These are phyloP conservation scores for Fusarium odoratissimum DNA, from an alignment of 2,329 filamentous ascomycete species.

Conservation along the genomic window DNA sequence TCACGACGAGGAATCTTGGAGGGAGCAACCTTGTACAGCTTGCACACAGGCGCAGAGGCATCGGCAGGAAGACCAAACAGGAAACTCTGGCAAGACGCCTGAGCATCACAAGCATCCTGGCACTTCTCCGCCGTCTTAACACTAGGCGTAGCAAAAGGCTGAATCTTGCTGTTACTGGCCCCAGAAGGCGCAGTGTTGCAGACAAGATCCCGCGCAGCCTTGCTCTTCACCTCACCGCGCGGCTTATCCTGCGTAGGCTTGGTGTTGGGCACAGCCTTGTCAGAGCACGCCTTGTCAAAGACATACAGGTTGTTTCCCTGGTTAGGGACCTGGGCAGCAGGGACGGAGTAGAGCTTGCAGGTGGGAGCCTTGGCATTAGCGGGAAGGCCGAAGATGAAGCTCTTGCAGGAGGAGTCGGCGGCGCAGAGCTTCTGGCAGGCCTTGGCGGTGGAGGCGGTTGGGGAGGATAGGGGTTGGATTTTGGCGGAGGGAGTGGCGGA, in stretches of 20 bases:
- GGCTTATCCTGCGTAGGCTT: slow-evolving; percentile 11
- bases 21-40: slow-evolving; percentile 18
- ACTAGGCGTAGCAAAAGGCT: slow-evolving; percentile 14
- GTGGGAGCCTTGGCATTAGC: not conserved
- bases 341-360: slow-evolving; percentile 1
- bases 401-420: slow-evolving; percentile 5
- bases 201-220: not conserved
- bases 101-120: slow-evolving; percentile 8
- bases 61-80: slow-evolving; percentile 18
- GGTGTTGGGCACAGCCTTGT: not conserved
- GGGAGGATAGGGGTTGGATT: slow-evolving; percentile 1
- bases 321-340: slow-evolving; percentile 1
- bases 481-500: slow-evolving; percentile 2
- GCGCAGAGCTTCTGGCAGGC: slow-evolving; percentile 8
- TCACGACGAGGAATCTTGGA: slow-evolving; percentile 6
- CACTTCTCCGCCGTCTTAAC: slow-evolving; percentile 13
- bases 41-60: slow-evolving; percentile 3
- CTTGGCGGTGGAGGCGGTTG: not conserved
- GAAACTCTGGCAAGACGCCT: slow-evolving; percentile 16
- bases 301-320: slow-evolving; percentile 3
- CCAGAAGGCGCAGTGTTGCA: slow-evolving; percentile 10
- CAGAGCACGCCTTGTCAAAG: slow-evolving; percentile 14
- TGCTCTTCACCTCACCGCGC: not conserved
- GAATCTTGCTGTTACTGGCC: not conserved
- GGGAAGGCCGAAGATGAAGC: slow-evolving; percentile 12